Base-by-base conservation (phyloP, 1,139 yeast species). In the Tardiomyces depauwii region DNA sequence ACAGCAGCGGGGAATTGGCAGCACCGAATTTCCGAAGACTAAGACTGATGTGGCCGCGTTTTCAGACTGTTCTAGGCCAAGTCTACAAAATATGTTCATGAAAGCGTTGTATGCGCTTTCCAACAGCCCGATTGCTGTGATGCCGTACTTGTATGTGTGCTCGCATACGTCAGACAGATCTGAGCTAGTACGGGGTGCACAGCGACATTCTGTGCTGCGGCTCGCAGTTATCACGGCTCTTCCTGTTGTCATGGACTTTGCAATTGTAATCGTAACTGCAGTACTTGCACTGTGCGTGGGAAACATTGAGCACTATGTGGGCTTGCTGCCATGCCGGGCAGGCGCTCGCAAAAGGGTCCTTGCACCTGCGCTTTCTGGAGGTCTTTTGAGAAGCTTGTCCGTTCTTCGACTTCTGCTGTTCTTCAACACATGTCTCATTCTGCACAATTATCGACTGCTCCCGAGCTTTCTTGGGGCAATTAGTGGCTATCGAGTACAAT, bases 311-410 rank as follows among this genome's bases (percentile, higher is more conserved):
- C 36, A 7, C 4, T 7, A 5, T 21, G 7, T 7, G 79, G 47
- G 63, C 77, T 0, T 64, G 82, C 46, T 66, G 86, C 0, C 54
- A 84, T 13, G 67, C 80, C 16, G 80, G 84, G 2, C 55, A 80
- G 13, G 69, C 82, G 11, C 71, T 82, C 14, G 64, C 77, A 1
- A 60, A 78, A 10, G 70, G 72, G 44, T 55, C 80, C n/a, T 91
- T 84, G 50, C 67, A 76, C 25, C 25, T 5, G 18, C 57, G 74
- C 7, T n/a, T 82, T 1, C 71, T 76, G 48, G 73, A 30, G 36
- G 36, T 5, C 16, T 30, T 12, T 13, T 30, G 16, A 5, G 36
- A 13, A 14, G 4, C 4, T 11, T 30, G n/a, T 30, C 36, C 5
- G 10, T 10, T 11, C 16, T 30, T 14, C n/a, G 36, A 10, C 36